Evolutionary conservation across 139 green algal genomes (phyloP).

Genomic region (Micromonas pusilla): DNA sequence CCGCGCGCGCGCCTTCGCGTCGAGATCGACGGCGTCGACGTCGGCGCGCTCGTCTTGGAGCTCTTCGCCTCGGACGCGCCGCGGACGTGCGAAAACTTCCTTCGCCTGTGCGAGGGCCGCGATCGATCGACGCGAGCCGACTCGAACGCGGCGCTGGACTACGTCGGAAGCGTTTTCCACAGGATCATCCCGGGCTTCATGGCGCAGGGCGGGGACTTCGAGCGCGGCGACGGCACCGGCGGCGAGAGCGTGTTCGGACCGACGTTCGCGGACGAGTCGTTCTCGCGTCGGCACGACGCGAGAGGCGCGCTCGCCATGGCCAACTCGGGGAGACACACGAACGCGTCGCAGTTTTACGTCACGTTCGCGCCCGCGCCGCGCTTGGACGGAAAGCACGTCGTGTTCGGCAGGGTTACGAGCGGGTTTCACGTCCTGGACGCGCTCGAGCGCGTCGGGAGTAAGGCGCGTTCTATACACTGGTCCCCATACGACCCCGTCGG

Average conservation of each 20-base stretch:
- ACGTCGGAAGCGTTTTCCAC: background rate
- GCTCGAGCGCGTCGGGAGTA: no score
- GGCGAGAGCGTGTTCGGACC: no score
- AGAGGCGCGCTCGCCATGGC: conserved; percentile 5
- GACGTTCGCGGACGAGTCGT: conserved; percentile 19
- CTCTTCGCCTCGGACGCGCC: background rate
- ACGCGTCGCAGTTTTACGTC: conserved; percentile 30
- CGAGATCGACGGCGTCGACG: no score
- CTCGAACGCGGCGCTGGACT: background rate
- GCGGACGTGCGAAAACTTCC: background rate
- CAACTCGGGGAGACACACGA: conserved; percentile 1
- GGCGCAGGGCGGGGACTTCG: no score
- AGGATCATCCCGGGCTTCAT: no score
- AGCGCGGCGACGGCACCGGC: no score
- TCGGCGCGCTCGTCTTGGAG: background rate
- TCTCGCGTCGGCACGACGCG: background rate
- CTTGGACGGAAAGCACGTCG: conserved; percentile 20
- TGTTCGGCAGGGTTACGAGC: conserved; percentile 39
- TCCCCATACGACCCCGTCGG: no score
- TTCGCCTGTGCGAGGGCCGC: background rate
- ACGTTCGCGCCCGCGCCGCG: conserved; percentile 12
- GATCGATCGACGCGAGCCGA: no score
- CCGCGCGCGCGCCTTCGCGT: no score
- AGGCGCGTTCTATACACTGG: no score
- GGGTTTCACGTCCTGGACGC: conserved; percentile 58